Evolutionary conservation across 805 yeast species (phyloP).

Genomic region (Candida suzukii): DNA sequence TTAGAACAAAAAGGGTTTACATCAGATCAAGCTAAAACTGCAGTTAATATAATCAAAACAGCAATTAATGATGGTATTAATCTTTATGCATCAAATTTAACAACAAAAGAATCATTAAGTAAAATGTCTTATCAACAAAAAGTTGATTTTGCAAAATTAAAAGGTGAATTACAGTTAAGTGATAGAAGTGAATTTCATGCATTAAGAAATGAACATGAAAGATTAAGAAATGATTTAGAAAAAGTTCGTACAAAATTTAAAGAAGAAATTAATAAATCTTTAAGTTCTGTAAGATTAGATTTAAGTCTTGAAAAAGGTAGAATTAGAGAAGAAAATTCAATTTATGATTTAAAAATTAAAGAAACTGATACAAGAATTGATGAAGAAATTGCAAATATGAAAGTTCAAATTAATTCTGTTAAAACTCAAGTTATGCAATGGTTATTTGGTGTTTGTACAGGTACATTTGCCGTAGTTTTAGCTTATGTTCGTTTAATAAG

Average conservation of each 20-base stretch:
- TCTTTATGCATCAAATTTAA: constrained; percentile 67
- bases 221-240: constrained; percentile 76
- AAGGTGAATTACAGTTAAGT: constrained; percentile 83
- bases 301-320: constrained; percentile 91
- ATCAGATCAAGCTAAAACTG: constrained; percentile 69
- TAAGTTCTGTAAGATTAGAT: constrained; percentile 87
- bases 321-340: constrained; percentile 87
- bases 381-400: constrained; percentile 91
- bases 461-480: constrained; percentile 89
- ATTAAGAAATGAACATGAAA: constrained; percentile 81
- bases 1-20: constrained; percentile 67
- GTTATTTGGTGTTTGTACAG: constrained; percentile 97
- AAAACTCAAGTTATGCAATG: constrained; percentile 97
- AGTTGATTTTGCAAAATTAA: constrained; percentile 91
- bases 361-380: constrained; percentile 94
- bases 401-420: constrained; percentile 89
- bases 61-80: constrained; percentile 78
- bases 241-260: constrained; percentile 76
- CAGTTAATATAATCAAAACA: constrained; percentile 62
- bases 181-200: constrained; percentile 82
- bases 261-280: constrained; percentile 86
- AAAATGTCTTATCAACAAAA: constrained; percentile 91
- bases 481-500: constrained; percentile 73
- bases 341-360: constrained; percentile 87
- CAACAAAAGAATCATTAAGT: constrained; percentile 77